phyloP scores from a whole-genome alignment of 129 eudicot species.

The Tanacetum coccineum region DNA sequence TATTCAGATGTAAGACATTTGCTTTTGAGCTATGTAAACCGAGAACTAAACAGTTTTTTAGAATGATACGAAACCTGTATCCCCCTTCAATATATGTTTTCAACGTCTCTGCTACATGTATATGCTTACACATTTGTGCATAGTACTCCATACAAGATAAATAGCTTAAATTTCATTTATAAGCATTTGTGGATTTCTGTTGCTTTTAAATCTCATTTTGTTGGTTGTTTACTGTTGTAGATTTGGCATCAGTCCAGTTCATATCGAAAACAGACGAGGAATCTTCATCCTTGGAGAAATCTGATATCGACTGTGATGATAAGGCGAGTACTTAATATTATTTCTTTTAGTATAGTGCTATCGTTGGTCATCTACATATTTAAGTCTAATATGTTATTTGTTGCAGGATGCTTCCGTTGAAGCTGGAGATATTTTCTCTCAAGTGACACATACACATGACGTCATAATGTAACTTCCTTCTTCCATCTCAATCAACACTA shows the following conservation, averaged over 20 bases:
- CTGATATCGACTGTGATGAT: constrained; percentile 38
- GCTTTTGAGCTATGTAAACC: neutral
- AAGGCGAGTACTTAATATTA: constrained; percentile 36
- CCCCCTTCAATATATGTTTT: no score
- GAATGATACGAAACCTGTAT: no score
- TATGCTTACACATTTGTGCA: no score
- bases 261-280: constrained; percentile 20
- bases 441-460: constrained; percentile 65
- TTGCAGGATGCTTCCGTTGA: constrained; percentile 45
- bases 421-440: constrained; percentile 44
- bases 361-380: neutral
- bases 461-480: constrained; percentile 51
- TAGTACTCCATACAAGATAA: no score
- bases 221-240: constrained; percentile 28
- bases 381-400: neutral
- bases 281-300: constrained; percentile 22
- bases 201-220: neutral
- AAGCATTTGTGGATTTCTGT: no score
- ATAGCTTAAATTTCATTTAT: no score
- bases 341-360: neutral
- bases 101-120: no score
- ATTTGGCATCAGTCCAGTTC: constrained; percentile 38
- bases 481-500: neutral
- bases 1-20: neutral
- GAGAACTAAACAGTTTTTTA: neutral